Conservation (phyloP, 495 filamentous ascomycete species). For the Penicillium waksmanii region DNA sequence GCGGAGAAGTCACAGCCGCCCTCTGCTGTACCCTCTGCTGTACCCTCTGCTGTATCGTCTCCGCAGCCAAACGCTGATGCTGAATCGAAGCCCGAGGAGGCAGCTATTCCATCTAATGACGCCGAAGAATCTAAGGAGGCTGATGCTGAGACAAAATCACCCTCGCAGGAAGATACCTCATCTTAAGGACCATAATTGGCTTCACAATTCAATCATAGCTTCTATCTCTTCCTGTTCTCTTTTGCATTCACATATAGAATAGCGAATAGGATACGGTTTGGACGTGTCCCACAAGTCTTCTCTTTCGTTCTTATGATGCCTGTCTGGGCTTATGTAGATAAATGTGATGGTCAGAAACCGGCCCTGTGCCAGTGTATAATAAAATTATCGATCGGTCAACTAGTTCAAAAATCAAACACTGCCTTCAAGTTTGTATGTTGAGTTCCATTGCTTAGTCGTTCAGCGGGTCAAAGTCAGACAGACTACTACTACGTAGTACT, state of each 20-base stretch:
- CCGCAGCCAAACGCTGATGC: constrained; percentile 21
- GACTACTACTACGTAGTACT: too few species aligned
- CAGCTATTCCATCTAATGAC: constrained; percentile 6
- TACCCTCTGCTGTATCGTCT: constrained; percentile 24
- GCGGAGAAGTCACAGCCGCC: constrained; percentile 27
- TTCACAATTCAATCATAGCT: background rate
- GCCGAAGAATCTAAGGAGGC: constrained; percentile 3
- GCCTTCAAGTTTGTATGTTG: too few species aligned
- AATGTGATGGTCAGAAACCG: background rate
- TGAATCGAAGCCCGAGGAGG: constrained; percentile 21
- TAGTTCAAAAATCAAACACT: background rate
- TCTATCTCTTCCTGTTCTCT: constrained; percentile 9
- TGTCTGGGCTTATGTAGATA: constrained; percentile 22
- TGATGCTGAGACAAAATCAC: constrained; percentile 7
- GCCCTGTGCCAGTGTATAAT: background rate
- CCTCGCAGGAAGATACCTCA: constrained; percentile 12
- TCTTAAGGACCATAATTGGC: constrained; percentile 4
- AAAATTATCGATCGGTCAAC: background rate
- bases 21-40: constrained; percentile 23
- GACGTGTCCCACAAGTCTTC: background rate
- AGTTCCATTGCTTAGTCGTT: too few species aligned
- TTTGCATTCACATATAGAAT: constrained; percentile 28
- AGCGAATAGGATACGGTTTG: constrained; percentile 9
- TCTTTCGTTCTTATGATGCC: background rate
- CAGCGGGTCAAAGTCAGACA: too few species aligned